phyloP scores from a whole-genome alignment of 768 basidiomycete genomes.

The Fibroporia radiculosa region DNA sequence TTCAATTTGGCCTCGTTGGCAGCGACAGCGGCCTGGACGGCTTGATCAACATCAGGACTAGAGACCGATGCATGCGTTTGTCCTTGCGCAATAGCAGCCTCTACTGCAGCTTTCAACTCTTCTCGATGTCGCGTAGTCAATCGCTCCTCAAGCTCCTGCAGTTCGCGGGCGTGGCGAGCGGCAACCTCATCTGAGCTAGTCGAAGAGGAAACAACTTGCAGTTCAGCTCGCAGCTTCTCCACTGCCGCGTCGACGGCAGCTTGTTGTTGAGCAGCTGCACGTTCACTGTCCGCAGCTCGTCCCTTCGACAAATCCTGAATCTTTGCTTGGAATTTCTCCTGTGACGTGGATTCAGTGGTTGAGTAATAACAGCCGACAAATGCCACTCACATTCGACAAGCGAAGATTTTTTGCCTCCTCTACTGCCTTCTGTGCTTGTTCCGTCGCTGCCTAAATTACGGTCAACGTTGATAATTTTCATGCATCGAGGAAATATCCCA shows the following conservation, averaged over 20 bases:
- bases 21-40: constrained; percentile 39
- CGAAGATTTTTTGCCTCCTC: constrained; percentile 18
- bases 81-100: constrained; percentile 35
- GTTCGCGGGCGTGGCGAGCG: constrained; percentile 53
- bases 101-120: constrained; percentile 46
- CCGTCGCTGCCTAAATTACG: constrained; percentile 12
- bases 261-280: constrained; percentile 34
- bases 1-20: constrained; percentile 41
- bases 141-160: constrained; percentile 46
- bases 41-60: constrained; percentile 27
- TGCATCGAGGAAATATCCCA: constrained; percentile 17
- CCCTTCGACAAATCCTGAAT: constrained; percentile 46
- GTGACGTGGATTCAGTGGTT: neutral
- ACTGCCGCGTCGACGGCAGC: constrained; percentile 49
- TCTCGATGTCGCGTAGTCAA: constrained; percentile 45
- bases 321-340: constrained; percentile 59
- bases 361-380: neutral
- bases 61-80: constrained; percentile 24
- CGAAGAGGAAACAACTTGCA: constrained; percentile 23
- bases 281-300: constrained; percentile 39
- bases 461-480: neutral
- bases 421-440: constrained; percentile 17
- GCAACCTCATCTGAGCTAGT: constrained; percentile 29
- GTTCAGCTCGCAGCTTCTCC: constrained; percentile 45
- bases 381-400: constrained; percentile 15